Percentiles rank a stretch among this genome's conserved stretches.
Conservation (phyloP, 306 rosid genomes). For the Gastrolobium villosum region DNA sequence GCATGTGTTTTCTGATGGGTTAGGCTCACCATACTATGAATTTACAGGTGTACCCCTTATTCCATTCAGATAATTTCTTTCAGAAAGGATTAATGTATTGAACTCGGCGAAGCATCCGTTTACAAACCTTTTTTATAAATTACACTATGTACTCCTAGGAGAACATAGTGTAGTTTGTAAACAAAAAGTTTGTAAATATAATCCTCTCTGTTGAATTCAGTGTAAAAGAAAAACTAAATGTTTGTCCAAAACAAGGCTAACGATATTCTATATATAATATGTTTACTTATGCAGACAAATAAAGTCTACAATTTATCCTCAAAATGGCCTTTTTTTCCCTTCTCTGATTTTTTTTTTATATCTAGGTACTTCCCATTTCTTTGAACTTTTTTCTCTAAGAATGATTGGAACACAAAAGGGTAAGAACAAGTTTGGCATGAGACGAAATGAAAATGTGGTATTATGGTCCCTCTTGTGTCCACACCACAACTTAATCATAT, state of each 20-base stretch:
- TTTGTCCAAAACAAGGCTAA: slow-evolving; percentile 23
- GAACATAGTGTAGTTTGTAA: no score
- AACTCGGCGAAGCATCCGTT: no score
- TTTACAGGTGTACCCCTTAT: slow-evolving; percentile 44
- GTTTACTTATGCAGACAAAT: neutral
- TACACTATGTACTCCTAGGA: no score
- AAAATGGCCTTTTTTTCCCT: neutral
- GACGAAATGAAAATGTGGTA: slow-evolving; percentile 26
- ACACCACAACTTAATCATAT: slow-evolving; percentile 8
- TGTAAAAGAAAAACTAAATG: neutral
- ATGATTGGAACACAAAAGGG: slow-evolving; percentile 13
- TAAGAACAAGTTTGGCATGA: slow-evolving; percentile 31
- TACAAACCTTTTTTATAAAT: no score
- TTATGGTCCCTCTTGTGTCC: neutral
- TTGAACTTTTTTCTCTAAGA: neutral
- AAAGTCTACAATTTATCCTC: neutral
- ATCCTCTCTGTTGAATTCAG: no score
- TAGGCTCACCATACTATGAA: slow-evolving; percentile 42
- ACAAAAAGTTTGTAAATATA: no score
- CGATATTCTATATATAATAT: neutral
- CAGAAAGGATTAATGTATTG: neutral
- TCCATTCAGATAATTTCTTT: slow-evolving; percentile 1
- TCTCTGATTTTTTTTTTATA: neutral
- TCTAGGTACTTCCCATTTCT: neutral
- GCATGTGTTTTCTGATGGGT: slow-evolving; percentile 53